Conservation (phyloP, 1,139 yeast species). For the Magnusiomyces suaveolens region DNA sequence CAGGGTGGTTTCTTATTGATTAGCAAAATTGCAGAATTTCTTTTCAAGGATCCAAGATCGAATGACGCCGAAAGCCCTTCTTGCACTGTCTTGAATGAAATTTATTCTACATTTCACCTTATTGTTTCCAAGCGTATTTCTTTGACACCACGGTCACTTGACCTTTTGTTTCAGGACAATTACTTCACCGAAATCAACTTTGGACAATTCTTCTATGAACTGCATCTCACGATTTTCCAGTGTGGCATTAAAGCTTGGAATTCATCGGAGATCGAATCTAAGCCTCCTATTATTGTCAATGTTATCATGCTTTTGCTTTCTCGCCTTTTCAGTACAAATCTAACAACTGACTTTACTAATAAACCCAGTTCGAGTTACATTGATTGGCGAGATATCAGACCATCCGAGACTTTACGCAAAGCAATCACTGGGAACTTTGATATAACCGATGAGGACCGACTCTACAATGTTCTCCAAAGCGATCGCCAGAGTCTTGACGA, state of each 20-base stretch:
- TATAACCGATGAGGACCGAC: conserved; percentile 30
- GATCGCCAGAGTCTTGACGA: neutral
- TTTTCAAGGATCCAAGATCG: conserved; percentile 16
- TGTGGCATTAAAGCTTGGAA: conserved; percentile 25
- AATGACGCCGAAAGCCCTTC: conserved; percentile 9
- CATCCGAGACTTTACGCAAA: conserved; percentile 43
- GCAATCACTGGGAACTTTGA: conserved; percentile 43
- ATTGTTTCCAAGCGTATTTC: neutral
- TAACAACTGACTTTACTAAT: neutral
- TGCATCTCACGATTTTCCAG: conserved; percentile 24
- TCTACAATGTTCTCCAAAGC: conserved; percentile 16
- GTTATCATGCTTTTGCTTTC: conserved; percentile 19
- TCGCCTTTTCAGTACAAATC: neutral
- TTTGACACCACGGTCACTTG: neutral
- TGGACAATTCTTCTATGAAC: conserved; percentile 28
- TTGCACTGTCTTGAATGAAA: conserved; percentile 15
- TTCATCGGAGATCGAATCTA: conserved; percentile 19
- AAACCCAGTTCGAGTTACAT: conserved; percentile 16
- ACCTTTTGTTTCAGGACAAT: neutral
- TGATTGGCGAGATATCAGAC: conserved; percentile 40
- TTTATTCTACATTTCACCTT: neutral
- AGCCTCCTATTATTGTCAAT: conserved; percentile 20
- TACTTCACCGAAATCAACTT: conserved; percentile 26
- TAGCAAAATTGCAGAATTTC: conserved; percentile 20
- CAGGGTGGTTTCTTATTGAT: conserved; percentile 25